These are phyloP conservation scores for Trametes versicolor DNA, from an alignment of 1,284 basidiomycete species.

Conservation along the genomic window DNA sequence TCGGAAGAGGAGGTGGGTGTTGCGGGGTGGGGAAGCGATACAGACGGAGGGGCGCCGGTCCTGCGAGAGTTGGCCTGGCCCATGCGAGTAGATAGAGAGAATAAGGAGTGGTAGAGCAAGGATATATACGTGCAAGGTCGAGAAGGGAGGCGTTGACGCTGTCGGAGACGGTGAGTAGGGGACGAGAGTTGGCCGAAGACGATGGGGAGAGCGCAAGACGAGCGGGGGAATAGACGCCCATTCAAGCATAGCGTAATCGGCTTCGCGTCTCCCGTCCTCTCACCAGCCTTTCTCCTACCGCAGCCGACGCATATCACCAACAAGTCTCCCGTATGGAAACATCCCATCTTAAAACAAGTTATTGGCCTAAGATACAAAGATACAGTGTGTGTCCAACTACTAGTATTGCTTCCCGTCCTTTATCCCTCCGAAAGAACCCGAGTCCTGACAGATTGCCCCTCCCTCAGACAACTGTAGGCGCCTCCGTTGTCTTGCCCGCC, in stretches of 20 bases:
- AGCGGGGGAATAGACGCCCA: conserved; percentile 5
- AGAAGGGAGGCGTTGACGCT: conserved; percentile 12
- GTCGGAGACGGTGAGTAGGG: conserved; percentile 9
- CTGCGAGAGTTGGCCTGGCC: conserved; percentile 30
- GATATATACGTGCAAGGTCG: conserved; percentile 3
- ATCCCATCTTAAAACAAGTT: neutral
- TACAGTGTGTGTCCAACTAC: neutral
- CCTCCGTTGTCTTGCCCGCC: conserved; percentile 36
- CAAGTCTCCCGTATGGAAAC: too few species aligned
- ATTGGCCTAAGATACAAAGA: conserved; percentile 1
- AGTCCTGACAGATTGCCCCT: neutral
- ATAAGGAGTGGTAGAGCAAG: conserved; percentile 10
- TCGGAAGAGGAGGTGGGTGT: neutral
- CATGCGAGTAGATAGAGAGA: conserved; percentile 14
- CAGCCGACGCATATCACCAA: neutral
- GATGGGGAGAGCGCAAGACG: conserved; percentile 13
- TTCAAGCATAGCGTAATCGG: neutral
- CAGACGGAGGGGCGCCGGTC: conserved; percentile 10
- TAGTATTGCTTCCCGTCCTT: neutral
- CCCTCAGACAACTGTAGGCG: conserved; percentile 37
- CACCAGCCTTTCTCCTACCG: neutral
- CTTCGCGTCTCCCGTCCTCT: neutral
- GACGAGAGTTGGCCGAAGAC: neutral
- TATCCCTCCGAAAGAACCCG: conserved; percentile 2
- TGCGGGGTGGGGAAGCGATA: conserved; percentile 14